Base-by-base conservation (phyloP, 805 yeast genomes). In the Teunomyces lycoperdinae region DNA sequence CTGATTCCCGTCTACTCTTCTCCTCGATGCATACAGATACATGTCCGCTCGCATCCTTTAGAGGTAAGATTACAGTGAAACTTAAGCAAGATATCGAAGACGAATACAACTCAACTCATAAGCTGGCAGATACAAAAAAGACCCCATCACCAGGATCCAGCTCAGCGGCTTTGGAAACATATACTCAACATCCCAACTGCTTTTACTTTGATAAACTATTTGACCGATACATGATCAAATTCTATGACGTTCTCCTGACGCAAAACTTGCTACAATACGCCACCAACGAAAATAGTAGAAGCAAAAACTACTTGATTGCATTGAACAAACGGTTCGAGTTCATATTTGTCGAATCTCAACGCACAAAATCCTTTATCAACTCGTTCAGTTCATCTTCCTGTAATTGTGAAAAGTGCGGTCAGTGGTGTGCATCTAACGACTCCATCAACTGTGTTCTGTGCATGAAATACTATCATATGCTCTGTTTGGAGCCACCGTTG, bases 191-290 rank as follows among this genome's bases (percentile, higher is more conserved):
- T 26, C 88, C 96, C 1, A 83, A 85, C 61, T 73, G 78, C 44
- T 92, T 92, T 62, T 92, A 89, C 74, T 90, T 89, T 60, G 91
- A 87, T 54, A 84, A 85, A 61, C 73, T 92, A 33, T 94, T 83
- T 65, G 97, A 92, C 64, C 70, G 96, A 46, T 88, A 89, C 64
- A 89, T 91, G 80, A 78, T 84, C 57, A 82, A 84, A 54, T 83
- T 87, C 66, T 94, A 86, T 63, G 96, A 87, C 50, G 81, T 90
- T 20, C 66, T 89, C 33, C 68, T 87, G 29, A 87, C 96, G 0
- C 65, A 70, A 2, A 68, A 73, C 24, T 65, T 90, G 38, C 56
- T 73, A 16, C 62, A 53, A 43, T 61, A 62, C 44, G 52, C 63
- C 16, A 56, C 57, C 40, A 55, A 58, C 24, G 56, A 59, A 10